Conservation (phyloP, 2,329 filamentous ascomycete species). For the Penicillium sp. region DNA sequence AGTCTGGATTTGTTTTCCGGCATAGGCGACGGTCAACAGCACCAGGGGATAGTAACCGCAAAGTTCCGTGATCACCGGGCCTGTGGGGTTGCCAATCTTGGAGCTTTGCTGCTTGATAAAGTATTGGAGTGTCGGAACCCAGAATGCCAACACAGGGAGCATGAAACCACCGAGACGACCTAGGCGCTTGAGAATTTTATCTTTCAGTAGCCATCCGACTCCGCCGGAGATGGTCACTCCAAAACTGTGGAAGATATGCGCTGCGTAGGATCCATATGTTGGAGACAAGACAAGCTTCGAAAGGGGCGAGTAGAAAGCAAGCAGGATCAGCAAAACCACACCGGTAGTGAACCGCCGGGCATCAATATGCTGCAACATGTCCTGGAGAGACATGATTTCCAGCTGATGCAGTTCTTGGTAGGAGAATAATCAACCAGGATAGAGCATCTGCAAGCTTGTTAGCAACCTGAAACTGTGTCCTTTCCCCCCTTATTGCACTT, state of each 20-base stretch:
- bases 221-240: constrained; percentile 66
- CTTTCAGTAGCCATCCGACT: constrained; percentile 67
- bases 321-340: constrained; percentile 37
- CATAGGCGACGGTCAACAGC: constrained; percentile 60
- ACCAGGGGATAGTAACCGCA: constrained; percentile 70
- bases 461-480: constrained; percentile 9
- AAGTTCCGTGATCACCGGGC: constrained; percentile 71
- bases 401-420: constrained; percentile 9
- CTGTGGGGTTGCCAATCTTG: constrained; percentile 64
- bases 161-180: constrained; percentile 50
- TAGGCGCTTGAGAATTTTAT: constrained; percentile 49
- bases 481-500: neutral
- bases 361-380: constrained; percentile 27
- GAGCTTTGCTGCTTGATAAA: constrained; percentile 66
- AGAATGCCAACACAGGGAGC: constrained; percentile 71
- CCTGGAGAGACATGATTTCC: constrained; percentile 27
- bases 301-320: constrained; percentile 41
- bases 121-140: constrained; percentile 70
- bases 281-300: constrained; percentile 73
- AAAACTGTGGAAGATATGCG: constrained; percentile 67
- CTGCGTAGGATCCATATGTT: constrained; percentile 81
- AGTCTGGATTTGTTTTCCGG: constrained; percentile 62
- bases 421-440: constrained; percentile 5
- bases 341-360: constrained; percentile 25
- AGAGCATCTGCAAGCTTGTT: constrained; percentile 6